Evolutionary conservation across 371 early-diverging fungal species (phyloP), one percentile per base, ranked within the genome.

Genomic region (Actinomortierella ambigua): DNA sequence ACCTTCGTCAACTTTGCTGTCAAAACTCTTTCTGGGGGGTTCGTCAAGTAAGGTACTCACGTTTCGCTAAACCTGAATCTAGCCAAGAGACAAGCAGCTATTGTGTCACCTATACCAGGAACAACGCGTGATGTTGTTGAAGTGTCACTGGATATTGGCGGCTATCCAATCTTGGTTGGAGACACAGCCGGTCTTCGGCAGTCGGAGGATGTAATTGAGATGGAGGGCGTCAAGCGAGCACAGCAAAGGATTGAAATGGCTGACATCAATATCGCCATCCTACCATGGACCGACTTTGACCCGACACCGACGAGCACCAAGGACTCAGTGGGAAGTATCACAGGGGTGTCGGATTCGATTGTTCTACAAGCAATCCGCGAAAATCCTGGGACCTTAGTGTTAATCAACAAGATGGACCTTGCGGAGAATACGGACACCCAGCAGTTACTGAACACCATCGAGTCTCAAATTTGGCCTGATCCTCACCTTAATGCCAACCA

Each of bases 61-160:
- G n/a, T n/a, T 34, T 34, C 11, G 4, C 34, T 34, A 11, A 11
- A 34, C 14, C 50, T 41, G 22, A 15, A 15, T 34, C 3, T 80
- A 86, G 91, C 91, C 0, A 85, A 85, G 50, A 77, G 91, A 42
- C 88, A 90, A 57, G 91, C 88, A 2, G 93, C 93, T 0, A 93
- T 94, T 59, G 94, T 93, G 8, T 92, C 92, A 5, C 80, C 86
- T 24, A 81, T 85, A 13, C 88, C 93, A 23, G 94, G 94, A 8
- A 94, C 94, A 8, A 94, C 93, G 13, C 66, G 94, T 5, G 94
- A 94, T 76, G 66, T 93, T 0, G 84, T 94, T 1, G 92, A 92
- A 59, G 85, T 86, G 1, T 87, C 86, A 9, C 44, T 92, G 29
- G 84, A 93, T 57, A 68, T 93, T 44, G 93, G 86, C 17, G 93